Evolutionary conservation across 768 basidiomycete species (phyloP).

Genomic region (Galerina sulciceps): DNA sequence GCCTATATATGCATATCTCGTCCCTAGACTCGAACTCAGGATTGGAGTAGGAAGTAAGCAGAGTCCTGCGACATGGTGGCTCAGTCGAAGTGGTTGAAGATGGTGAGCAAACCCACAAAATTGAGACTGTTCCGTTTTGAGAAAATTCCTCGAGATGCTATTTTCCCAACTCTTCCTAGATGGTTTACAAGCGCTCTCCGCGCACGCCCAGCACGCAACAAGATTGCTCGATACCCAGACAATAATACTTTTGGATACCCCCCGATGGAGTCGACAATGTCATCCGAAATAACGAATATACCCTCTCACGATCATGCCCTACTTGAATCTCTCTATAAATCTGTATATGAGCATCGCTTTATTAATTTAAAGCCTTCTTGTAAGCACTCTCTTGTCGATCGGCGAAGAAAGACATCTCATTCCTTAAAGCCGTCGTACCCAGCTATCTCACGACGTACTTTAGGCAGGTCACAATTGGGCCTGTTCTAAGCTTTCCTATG

Average conservation of each 20-base stretch:
- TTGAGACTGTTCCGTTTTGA: not conserved
- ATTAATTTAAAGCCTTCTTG: conserved; percentile 74
- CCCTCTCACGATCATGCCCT: conserved; percentile 70
- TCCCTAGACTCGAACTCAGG: not conserved
- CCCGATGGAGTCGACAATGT: conserved; percentile 32
- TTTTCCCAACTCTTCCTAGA: conserved; percentile 75
- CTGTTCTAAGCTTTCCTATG: conserved; percentile 68
- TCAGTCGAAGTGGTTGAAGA: conserved; percentile 76
- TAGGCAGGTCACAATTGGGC: conserved; percentile 63
- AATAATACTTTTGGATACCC: conserved; percentile 39
- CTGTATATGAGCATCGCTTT: conserved; percentile 73
- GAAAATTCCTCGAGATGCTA: conserved; percentile 52
- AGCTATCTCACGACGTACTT: conserved; percentile 76
- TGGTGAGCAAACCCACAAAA: conserved; percentile 44
- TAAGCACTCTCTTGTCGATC: conserved; percentile 29
- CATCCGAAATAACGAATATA: conserved; percentile 13
- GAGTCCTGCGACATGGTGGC: conserved; percentile 72
- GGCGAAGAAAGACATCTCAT: not conserved
- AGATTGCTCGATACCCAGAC: conserved; percentile 57
- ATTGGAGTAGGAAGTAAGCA: conserved; percentile 65
- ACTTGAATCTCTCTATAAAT: conserved; percentile 66
- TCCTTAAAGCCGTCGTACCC: conserved; percentile 60
- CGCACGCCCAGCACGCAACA: conserved; percentile 47
- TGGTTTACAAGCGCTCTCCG: conserved; percentile 81
- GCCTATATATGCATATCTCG: conserved; percentile 12